Base-by-base conservation (phyloP, 163 green algal species). In the Chlamydomonas reinhardtii region DNA sequence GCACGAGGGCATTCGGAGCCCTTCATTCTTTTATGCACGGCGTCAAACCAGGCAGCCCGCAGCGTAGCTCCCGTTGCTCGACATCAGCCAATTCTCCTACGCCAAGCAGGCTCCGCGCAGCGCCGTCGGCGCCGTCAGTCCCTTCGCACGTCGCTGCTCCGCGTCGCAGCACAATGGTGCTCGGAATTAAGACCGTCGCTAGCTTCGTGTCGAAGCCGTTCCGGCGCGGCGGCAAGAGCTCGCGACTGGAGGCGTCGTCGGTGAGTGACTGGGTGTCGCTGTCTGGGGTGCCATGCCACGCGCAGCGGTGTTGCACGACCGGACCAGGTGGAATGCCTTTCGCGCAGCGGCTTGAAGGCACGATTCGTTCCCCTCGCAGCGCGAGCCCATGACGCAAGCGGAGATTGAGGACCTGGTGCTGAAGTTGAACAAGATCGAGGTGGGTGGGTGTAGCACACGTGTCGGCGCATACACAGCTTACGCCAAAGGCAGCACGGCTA, bases 361-460 rank as follows among this genome's bases (percentile, higher is more conserved):
- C n/a, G n/a, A n/a, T n/a, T n/a, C 2, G 17, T 31, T 39, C 15
- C 37, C 22, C n/a, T 74, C 59, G 34, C 80, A 96, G 92, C 90
- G 88, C 69, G 90, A 95, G 69, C 88, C 94, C 2, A 93, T 97
- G 81, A 94, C 94, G 12, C 84, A 95, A 66, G 88, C 91, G 54
- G 95, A 98, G 74, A 93, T 96, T 65, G 96, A 98, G 86, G 91
- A 95, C n/a, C 92, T 99, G 22, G 95, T 99, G 34, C 81, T 99
- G 17, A 93, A 96, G 75, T 93, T 99, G 35, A 96, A 98, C 89
- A 91, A 97, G 27, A 98, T 99, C 32, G 90, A 98, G 94, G 96
- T 97, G 62, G 17, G 85, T 52, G 32, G 17, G 24, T 35, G 62
- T 5, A 32, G 62, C 62, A 29, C 73, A 43, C 29, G 39, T 32